Conservation (phyloP, 176 grass and related monocot genomes). For the Triticum dicoccoides region DNA sequence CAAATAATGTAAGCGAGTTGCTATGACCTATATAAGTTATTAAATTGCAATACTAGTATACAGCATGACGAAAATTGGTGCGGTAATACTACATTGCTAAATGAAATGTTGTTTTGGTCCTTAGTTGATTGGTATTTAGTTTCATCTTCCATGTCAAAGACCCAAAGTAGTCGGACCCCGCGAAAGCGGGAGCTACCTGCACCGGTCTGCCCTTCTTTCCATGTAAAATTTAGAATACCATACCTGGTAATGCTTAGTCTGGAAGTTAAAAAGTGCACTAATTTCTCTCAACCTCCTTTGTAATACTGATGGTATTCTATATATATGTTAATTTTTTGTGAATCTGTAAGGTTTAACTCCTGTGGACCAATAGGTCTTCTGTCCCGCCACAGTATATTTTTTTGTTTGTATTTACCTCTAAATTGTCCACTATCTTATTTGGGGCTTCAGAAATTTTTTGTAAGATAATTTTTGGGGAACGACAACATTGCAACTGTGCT, state of each 20-base stretch:
- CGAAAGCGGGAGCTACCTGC: neutral
- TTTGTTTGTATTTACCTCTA: neutral
- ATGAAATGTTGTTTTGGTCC: neutral
- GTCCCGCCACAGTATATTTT: neutral
- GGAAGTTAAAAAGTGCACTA: constrained; percentile 7
- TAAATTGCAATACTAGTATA: constrained; percentile 18
- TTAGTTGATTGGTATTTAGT: constrained; percentile 5
- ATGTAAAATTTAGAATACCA: neutral
- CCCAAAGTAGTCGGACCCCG: neutral
- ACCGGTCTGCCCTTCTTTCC: neutral
- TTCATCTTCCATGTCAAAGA: neutral
- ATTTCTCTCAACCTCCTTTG: constrained; percentile 19
- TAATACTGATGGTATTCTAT: constrained; percentile 12
- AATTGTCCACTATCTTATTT: neutral
- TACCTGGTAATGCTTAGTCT: neutral
- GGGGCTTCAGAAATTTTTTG: neutral
- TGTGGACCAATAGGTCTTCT: neutral
- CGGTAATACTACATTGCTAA: constrained; percentile 12
- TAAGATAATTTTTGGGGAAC: neutral
- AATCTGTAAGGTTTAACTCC: neutral
- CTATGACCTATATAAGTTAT: neutral
- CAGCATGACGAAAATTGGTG: neutral
- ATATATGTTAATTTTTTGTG: neutral
- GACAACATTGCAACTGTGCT: neutral
- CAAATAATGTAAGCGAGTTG: constrained; percentile 47